phyloP scores from a whole-genome alignment of 2,329 filamentous ascomycete genomes.

The Hypomyces perniciosus region DNA sequence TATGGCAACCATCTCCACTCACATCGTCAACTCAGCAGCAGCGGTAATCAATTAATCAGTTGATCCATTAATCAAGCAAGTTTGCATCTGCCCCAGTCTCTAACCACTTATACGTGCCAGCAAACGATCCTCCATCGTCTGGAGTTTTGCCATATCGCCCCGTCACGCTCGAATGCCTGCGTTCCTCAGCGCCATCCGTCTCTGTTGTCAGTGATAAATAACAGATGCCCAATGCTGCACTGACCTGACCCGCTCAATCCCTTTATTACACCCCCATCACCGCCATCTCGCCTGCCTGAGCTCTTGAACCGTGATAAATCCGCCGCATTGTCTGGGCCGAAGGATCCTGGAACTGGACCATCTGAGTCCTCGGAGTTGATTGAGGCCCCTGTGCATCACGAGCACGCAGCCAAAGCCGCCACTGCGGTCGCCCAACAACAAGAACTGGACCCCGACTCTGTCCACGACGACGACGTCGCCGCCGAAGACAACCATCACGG shows the following conservation, averaged over 20 bases:
- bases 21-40: slow-evolving; percentile 9
- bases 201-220: background rate
- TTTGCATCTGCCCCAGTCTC: background rate
- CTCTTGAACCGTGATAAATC: slow-evolving; percentile 19
- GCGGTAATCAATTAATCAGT: slow-evolving; percentile 3
- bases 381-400: slow-evolving; percentile 24
- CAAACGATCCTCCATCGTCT: background rate
- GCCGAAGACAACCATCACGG: slow-evolving; percentile 15
- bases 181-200: background rate
- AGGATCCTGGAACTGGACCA: slow-evolving; percentile 29
- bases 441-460: slow-evolving; percentile 17
- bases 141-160: background rate
- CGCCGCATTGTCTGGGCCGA: slow-evolving; percentile 34
- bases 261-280: slow-evolving; percentile 12
- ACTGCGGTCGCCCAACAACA: slow-evolving; percentile 15
- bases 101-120: background rate
- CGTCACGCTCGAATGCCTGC: background rate
- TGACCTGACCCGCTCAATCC: slow-evolving; percentile 12
- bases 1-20: slow-evolving; percentile 5
- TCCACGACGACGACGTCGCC: slow-evolving; percentile 16
- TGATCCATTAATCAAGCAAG: background rate
- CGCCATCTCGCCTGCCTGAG: slow-evolving; percentile 14
- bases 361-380: slow-evolving; percentile 31
- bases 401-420: slow-evolving; percentile 17
- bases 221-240: slow-evolving; percentile 9